Evolutionary conservation across 371 early-diverging fungal species (phyloP), one percentile per base, ranked within the genome.

Genomic region (Batrachochytrium dendrobatidis): DNA sequence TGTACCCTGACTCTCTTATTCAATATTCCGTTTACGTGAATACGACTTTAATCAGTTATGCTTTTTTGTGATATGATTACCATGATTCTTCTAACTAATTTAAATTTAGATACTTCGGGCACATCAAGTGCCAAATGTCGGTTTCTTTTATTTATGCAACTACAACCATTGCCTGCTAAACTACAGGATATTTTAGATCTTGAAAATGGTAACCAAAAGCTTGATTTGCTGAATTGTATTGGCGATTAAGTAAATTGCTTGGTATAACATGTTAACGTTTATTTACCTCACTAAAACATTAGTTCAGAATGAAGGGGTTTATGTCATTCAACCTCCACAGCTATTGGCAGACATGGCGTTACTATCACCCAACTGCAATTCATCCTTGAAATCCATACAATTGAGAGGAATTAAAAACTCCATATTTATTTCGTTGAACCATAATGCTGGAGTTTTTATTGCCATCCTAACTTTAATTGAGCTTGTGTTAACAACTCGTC

Each of bases 401-500:
- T 5, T 15, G 0, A 28, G 26, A n/a, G 57, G 60, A 1, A 51
- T 60, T 8, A 51, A 56, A 29, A n/a, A 56, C 3, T 53, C 62
- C 18, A 0, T 30, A 0, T 63, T 51, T 44, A 24, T 55, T 31
- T 20, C 30, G 5, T 63, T 63, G 45, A 34, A 53, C 10, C 31
- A 30, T 17, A 33, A 12, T 17, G 57, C 53, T 46, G 44, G 50
- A 6, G 43, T 53, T 3, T 26, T 59, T 18, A 46, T 52, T 3
- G 43, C 34, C 22, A 30, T 71, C 55, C 54, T 79, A 6, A 77
- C 82, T 0, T 64, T 82, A 24, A 65, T 79, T 5, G 86, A 87
- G 65, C 72, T 83, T 20, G 75, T 79, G 53, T 64, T 84, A 18
- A 58, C 85, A 43, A 78, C 85, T 24, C 69, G 76, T 46, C 90